Percentiles rank a stretch among this genome's conserved stretches.
phyloP scores from a whole-genome alignment of 2,329 filamentous ascomycete genomes.

The Diaporthe amygdali region DNA sequence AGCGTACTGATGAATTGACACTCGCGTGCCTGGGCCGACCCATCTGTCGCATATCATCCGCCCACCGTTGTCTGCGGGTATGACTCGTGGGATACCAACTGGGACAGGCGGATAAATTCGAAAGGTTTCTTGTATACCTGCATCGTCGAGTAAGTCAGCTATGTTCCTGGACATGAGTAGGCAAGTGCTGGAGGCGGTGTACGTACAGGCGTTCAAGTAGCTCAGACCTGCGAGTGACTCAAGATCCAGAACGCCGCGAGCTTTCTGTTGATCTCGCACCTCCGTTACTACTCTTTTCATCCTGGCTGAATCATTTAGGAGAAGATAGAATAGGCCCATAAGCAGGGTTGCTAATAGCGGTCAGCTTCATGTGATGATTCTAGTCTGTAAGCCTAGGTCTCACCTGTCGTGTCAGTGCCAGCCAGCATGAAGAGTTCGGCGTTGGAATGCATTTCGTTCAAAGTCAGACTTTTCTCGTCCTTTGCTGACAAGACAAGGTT shows the following conservation, averaged over 20 bases:
- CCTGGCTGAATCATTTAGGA: not conserved
- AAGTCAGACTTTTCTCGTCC: not conserved
- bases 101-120: constrained; percentile 40
- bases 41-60: constrained; percentile 35
- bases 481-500: not conserved
- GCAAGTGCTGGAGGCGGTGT: not conserved
- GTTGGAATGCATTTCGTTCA: constrained; percentile 8
- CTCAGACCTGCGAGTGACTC: constrained; percentile 15
- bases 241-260: not conserved
- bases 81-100: constrained; percentile 32
- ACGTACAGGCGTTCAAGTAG: constrained; percentile 20
- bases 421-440: constrained; percentile 8
- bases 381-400: not conserved
- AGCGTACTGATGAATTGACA: constrained; percentile 50
- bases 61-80: constrained; percentile 33
- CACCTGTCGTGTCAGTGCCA: constrained; percentile 23
- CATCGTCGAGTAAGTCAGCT: not conserved
- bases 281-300: not conserved
- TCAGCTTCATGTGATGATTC: not conserved
- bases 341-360: constrained; percentile 6
- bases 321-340: not conserved
- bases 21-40: constrained; percentile 40
- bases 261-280: not conserved
- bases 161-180: not conserved
- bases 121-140: constrained; percentile 36